These are phyloP conservation scores for Solanum chacoense DNA, from an alignment of 305 asterid genomes.

Conservation along the genomic window DNA sequence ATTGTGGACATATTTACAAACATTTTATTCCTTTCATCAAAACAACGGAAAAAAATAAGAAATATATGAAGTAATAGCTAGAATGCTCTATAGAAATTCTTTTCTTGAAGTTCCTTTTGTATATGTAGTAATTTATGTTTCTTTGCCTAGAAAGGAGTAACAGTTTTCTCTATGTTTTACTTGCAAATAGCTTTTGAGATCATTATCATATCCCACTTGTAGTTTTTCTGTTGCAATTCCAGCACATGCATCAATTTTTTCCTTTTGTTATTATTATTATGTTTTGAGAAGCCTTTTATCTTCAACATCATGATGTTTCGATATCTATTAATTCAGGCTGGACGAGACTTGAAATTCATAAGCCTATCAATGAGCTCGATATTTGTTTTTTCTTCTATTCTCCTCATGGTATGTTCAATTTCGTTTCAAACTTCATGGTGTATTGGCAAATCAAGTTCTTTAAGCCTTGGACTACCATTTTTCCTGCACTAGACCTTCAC, in stretches of 20 bases:
- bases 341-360: conserved; percentile 82
- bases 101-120: background rate
- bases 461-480: background rate
- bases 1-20: background rate
- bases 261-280: background rate
- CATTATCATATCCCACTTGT: background rate
- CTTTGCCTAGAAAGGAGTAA: background rate
- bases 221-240: background rate
- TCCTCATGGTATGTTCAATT: conserved; percentile 45
- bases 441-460: background rate
- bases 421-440: background rate
- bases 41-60: background rate
- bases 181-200: background rate
- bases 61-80: background rate
- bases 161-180: background rate
- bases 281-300: background rate
- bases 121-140: background rate
- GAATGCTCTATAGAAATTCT: background rate
- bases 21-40: background rate
- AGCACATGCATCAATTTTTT: background rate
- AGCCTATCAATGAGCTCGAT: conserved; percentile 71
- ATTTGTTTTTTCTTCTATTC: conserved; percentile 55
- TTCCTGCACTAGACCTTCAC: background rate
- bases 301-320: background rate
- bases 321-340: conserved; percentile 46